phyloP scores from a whole-genome alignment of 2,329 filamentous ascomycete species.

The Clarireedia monteithiana region DNA sequence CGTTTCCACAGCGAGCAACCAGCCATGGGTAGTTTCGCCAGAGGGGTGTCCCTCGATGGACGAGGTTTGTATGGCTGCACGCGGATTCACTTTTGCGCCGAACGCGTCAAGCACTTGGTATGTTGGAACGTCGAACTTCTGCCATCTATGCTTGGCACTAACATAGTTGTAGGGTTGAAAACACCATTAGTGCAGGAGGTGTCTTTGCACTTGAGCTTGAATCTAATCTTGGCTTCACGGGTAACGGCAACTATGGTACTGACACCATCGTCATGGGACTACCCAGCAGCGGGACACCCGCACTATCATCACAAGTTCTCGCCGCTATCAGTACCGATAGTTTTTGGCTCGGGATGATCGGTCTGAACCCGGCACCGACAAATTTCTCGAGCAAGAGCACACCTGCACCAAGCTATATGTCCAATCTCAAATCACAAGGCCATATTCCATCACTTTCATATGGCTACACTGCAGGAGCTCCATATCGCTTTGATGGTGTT shows the following conservation, averaged over 20 bases:
- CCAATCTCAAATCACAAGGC: conserved; percentile 31
- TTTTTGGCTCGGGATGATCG: conserved; percentile 22
- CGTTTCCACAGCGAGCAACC: conserved; percentile 32
- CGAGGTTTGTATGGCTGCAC: conserved; percentile 29
- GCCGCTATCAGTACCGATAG: conserved; percentile 27
- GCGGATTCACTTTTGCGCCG: conserved; percentile 31
- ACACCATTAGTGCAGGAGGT: conserved; percentile 11
- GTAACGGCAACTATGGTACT: conserved; percentile 18
- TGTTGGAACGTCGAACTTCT: background rate
- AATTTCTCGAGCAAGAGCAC: conserved; percentile 14
- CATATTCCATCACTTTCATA: conserved; percentile 35
- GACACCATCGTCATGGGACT: conserved; percentile 18
- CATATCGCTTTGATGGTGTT: conserved; percentile 28
- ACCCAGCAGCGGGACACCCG: conserved; percentile 10
- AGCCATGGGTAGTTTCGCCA: conserved; percentile 20
- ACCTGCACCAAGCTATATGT: conserved; percentile 30
- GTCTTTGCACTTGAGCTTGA: conserved; percentile 18
- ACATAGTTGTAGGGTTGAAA: conserved; percentile 12
- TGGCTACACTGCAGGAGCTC: conserved; percentile 36
- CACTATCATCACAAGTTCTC: conserved; percentile 19
- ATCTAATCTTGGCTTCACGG: conserved; percentile 12
- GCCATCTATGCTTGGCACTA: background rate
- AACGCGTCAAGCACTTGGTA: conserved; percentile 33
- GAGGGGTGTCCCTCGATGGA: conserved; percentile 15
- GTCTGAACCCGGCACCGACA: conserved; percentile 18